phyloP scores from a whole-genome alignment of 331 rosid genomes.

The Malus hybrid region DNA sequence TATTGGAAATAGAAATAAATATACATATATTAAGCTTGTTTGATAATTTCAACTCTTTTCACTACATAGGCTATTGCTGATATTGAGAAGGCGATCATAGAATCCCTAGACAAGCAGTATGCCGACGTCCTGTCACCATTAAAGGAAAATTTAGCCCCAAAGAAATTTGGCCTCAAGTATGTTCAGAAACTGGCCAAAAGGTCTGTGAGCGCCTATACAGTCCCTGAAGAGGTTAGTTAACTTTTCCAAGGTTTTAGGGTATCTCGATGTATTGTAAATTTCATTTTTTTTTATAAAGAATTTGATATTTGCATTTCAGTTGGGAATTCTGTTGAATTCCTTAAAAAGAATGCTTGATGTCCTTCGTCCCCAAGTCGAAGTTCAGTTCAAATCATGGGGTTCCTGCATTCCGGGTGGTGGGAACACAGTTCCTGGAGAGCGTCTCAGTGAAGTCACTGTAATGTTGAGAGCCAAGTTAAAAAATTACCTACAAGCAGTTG shows the following conservation, averaged over 20 bases:
- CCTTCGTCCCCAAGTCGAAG: constrained; percentile 85
- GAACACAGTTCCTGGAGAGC: constrained; percentile 79
- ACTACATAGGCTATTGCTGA: constrained; percentile 75
- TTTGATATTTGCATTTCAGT: constrained; percentile 42
- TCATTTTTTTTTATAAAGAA: not conserved
- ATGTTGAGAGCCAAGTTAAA: constrained; percentile 95
- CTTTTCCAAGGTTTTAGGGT: constrained; percentile 3
- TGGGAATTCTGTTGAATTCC: constrained; percentile 81
- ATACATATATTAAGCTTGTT: not conserved
- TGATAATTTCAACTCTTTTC: not conserved
- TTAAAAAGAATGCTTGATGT: constrained; percentile 87
- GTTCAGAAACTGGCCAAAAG: constrained; percentile 94
- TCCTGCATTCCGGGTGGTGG: constrained; percentile 84
- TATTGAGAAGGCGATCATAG: constrained; percentile 78
- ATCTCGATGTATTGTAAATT: not conserved
- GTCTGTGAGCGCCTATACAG: constrained; percentile 45
- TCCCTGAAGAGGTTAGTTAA: constrained; percentile 77
- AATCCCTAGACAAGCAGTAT: constrained; percentile 89
- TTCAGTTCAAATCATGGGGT: constrained; percentile 89
- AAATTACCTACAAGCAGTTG: constrained; percentile 77
- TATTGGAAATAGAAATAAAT: not conserved
- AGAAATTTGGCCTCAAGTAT: constrained; percentile 90
- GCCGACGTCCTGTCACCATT: constrained; percentile 87
- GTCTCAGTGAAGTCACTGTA: constrained; percentile 96
- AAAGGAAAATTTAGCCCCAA: constrained; percentile 80